These are phyloP conservation scores for Phytophthora sp. DNA, from an alignment of 352 stramenopile genomes.

Conservation along the genomic window DNA sequence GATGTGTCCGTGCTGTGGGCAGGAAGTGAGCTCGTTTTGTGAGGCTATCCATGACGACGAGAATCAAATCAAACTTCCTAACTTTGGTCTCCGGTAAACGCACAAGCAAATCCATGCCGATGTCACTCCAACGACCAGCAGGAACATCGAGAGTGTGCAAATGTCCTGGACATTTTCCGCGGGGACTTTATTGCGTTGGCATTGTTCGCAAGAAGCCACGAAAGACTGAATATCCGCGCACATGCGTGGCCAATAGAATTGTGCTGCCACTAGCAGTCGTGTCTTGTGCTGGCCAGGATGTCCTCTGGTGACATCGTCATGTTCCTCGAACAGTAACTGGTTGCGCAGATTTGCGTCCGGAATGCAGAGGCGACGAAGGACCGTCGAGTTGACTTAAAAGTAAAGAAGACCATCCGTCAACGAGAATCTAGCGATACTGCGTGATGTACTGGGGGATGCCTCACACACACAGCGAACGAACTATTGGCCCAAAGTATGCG, in stretches of 20 bases:
- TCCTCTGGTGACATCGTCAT: not conserved
- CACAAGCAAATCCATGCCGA: not conserved
- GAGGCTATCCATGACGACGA: not conserved
- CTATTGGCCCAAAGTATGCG: not conserved
- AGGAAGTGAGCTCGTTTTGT: not conserved
- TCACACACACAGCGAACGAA: not conserved
- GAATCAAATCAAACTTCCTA: not conserved
- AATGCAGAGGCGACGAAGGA: not conserved
- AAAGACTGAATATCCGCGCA: not conserved
- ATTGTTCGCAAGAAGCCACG: not conserved
- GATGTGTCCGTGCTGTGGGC: not conserved
- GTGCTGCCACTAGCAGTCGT: not conserved
- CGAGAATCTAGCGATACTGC: not conserved
- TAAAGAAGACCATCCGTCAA: not conserved
- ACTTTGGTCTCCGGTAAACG: too few relatives aligned
- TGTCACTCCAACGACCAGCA: not conserved
- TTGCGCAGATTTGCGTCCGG: not conserved
- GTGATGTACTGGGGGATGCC: not conserved
- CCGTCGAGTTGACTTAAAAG: not conserved
- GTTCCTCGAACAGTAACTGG: not conserved
- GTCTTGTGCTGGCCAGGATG: not conserved
- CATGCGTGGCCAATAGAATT: not conserved
- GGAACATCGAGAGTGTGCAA: not conserved
- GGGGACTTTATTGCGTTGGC: not conserved
- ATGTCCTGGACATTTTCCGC: too few relatives aligned